A percentile compares a stretch with the other conserved stretches of the same genome.
Evolutionary conservation across 2,329 filamentous ascomycete genomes (phyloP).

Genomic region (Pseudonectria buxi): DNA sequence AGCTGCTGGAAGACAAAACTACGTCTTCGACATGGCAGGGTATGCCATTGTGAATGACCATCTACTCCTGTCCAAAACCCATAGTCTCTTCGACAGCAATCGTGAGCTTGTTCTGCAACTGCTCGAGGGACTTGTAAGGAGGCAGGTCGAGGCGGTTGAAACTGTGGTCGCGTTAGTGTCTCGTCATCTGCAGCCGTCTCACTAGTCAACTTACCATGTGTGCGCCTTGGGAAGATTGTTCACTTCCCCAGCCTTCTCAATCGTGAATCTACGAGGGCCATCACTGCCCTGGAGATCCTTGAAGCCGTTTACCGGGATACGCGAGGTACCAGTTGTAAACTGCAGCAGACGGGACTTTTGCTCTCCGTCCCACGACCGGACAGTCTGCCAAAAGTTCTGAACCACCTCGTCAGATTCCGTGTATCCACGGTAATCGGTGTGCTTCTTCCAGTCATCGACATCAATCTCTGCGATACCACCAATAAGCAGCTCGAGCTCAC

Average conservation of each 20-base stretch:
- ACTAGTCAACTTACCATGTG: slow-evolving; percentile 74
- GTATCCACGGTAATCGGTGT: slow-evolving; percentile 98
- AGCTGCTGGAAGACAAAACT: slow-evolving; percentile 6
- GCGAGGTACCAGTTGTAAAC: slow-evolving; percentile 94
- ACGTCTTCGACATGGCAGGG: slow-evolving; percentile 11
- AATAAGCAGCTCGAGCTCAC: slow-evolving; percentile 91
- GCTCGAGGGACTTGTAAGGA: slow-evolving; percentile 83
- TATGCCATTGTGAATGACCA: slow-evolving; percentile 5
- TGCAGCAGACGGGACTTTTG: slow-evolving; percentile 95
- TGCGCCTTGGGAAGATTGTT: slow-evolving; percentile 92
- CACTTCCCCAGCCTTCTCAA: slow-evolving; percentile 92
- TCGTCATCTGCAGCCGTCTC: neutral
- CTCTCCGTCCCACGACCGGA: slow-evolving; percentile 94
- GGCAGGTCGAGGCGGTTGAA: slow-evolving; percentile 97
- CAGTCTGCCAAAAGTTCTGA: slow-evolving; percentile 97
- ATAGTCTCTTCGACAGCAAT: slow-evolving; percentile 98
- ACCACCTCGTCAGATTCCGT: slow-evolving; percentile 97
- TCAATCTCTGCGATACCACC: slow-evolving; percentile 99
- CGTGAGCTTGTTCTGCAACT: slow-evolving; percentile 80
- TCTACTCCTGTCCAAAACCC: slow-evolving; percentile 94
- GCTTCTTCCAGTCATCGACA: slow-evolving; percentile 99
- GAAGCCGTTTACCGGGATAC: slow-evolving; percentile 98
- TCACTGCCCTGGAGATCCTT: slow-evolving; percentile 98
- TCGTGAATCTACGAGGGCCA: slow-evolving; percentile 90
- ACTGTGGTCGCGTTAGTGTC: slow-evolving; percentile 40